phyloP scores from a whole-genome alignment of 108 stramenopile species.

The Pseudonitzschia pungens region DNA sequence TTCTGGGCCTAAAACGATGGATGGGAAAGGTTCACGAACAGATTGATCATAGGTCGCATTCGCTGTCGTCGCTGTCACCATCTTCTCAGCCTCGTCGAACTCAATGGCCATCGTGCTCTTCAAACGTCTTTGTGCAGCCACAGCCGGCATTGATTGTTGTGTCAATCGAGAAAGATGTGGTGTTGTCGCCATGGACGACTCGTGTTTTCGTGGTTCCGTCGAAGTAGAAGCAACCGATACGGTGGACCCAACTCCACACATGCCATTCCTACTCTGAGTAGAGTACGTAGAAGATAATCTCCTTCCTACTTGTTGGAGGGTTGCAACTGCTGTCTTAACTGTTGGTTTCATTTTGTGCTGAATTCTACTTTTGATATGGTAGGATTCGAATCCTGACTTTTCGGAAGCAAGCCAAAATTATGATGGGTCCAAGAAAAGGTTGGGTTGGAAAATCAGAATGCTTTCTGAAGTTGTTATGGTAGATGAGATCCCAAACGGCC shows the following conservation, averaged over 20 bases:
- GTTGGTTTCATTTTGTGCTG: not conserved
- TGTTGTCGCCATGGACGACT: not conserved
- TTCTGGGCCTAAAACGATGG: constrained; percentile 65
- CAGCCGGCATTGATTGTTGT: not conserved
- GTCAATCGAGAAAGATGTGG: not conserved
- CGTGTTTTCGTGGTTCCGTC: not conserved
- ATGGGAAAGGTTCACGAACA: constrained; percentile 58
- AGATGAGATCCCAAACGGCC: too few relatives aligned
- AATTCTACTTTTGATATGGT: not conserved
- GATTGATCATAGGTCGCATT: constrained; percentile 48
- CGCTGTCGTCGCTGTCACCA: constrained; percentile 6
- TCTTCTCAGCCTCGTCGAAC: not conserved
- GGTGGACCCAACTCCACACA: not conserved
- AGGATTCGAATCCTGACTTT: too few relatives aligned
- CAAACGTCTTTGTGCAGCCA: constrained; percentile 2
- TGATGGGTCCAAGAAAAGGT: too few relatives aligned
- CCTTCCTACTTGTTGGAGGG: constrained; percentile 1
- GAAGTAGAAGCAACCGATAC: not conserved
- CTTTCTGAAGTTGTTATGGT: too few relatives aligned
- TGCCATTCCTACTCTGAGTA: not conserved
- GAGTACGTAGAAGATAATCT: constrained; percentile 5
- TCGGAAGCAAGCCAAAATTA: too few relatives aligned
- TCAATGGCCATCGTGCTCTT: constrained; percentile 7
- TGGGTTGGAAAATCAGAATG: too few relatives aligned
- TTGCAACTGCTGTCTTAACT: not conserved